Conservation (phyloP, 441 rosid species). For the Dalechampia spathulata region DNA sequence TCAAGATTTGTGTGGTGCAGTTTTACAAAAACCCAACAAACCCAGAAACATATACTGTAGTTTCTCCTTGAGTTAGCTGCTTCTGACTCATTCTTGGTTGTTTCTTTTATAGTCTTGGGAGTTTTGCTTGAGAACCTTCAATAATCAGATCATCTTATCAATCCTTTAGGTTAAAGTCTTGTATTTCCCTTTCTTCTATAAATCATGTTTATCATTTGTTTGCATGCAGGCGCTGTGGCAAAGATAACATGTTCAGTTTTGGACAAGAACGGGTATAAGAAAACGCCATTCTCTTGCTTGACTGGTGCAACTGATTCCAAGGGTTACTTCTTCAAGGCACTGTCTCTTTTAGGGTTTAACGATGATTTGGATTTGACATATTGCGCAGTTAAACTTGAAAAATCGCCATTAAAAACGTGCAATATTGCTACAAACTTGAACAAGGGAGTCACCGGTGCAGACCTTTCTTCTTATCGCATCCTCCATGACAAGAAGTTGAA, state of each 20-base stretch:
- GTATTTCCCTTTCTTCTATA: too few species aligned
- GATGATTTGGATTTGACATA: conserved; percentile 24
- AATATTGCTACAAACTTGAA: conserved; percentile 41
- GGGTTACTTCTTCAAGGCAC: conserved; percentile 44
- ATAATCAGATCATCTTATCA: too few species aligned
- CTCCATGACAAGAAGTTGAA: conserved; percentile 26
- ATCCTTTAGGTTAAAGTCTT: too few species aligned
- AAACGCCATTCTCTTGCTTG: conserved; percentile 32
- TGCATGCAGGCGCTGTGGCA: conserved; percentile 34
- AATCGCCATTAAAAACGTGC: conserved; percentile 35
- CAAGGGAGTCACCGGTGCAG: conserved; percentile 45
- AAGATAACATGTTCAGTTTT: conserved; percentile 36
- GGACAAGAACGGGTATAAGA: conserved; percentile 31
- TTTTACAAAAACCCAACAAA: too few species aligned
- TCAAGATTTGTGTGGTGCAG: too few species aligned
- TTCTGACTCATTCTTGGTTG: too few species aligned
- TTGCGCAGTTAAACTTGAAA: conserved; percentile 43
- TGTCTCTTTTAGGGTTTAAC: conserved; percentile 23
- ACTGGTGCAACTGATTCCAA: conserved; percentile 39
- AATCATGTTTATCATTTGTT: too few species aligned
- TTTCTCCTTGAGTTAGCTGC: too few species aligned
- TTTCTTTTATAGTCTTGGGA: too few species aligned
- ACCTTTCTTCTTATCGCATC: conserved; percentile 26
- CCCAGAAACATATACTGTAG: too few species aligned
- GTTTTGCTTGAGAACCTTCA: too few species aligned